Evolutionary conservation across 768 basidiomycete genomes (phyloP).

Genomic region (Boletales sp.): DNA sequence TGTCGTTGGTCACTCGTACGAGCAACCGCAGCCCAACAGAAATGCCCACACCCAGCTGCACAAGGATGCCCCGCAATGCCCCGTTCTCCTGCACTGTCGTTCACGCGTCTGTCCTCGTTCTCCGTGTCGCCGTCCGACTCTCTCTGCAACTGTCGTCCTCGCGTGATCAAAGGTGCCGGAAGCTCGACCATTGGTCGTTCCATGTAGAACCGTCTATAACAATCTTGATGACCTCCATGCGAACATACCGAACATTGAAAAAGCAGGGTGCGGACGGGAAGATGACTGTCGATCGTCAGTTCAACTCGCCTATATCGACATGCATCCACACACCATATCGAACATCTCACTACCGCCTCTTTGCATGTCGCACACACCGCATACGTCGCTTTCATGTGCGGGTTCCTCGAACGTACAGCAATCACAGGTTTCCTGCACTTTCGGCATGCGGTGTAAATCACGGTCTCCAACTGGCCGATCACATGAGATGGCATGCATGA

Average conservation of each 20-base stretch:
- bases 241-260: slow-evolving; percentile 75
- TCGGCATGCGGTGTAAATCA: slow-evolving; percentile 66
- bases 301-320: not conserved
- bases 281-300: slow-evolving; percentile 40
- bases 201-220: slow-evolving; percentile 68
- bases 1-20: slow-evolving; percentile 1
- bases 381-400: slow-evolving; percentile 39
- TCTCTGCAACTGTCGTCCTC: slow-evolving; percentile 24
- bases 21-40: slow-evolving; percentile 60
- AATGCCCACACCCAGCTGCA: slow-evolving; percentile 80
- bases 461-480: slow-evolving; percentile 58
- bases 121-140: slow-evolving; percentile 14
- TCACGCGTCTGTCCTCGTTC: slow-evolving; percentile 5
- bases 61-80: slow-evolving; percentile 54
- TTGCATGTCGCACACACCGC: slow-evolving; percentile 59
- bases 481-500: not conserved
- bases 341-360: slow-evolving; percentile 46
- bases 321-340: slow-evolving; percentile 63
- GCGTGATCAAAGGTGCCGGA: slow-evolving; percentile 2
- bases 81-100: slow-evolving; percentile 5
- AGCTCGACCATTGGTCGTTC: slow-evolving; percentile 54
- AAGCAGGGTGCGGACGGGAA: slow-evolving; percentile 67
- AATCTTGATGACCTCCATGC: slow-evolving; percentile 80
- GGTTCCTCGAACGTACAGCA: slow-evolving; percentile 34
- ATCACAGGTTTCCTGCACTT: slow-evolving; percentile 61